These are phyloP conservation scores for Actinomucor elegans DNA, from an alignment of 371 early-diverging fungal genomes.

Conservation along the genomic window DNA sequence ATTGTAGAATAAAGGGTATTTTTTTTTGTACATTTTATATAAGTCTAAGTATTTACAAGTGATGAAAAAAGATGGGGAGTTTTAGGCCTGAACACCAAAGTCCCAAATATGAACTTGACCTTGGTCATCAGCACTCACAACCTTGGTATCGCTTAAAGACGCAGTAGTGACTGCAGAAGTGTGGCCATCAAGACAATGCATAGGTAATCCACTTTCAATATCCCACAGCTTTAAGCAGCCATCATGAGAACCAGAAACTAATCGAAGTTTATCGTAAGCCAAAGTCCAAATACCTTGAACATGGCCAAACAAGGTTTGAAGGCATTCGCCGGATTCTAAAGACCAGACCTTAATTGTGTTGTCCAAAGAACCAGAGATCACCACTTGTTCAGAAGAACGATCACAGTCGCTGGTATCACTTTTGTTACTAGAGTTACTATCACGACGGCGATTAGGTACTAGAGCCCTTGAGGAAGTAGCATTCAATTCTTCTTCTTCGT, in stretches of 20 bases:
- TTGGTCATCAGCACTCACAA: conserved; percentile 82
- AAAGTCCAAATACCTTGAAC: conserved; percentile 83
- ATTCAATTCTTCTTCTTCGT: conserved; percentile 8
- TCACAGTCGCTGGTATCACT: conserved; percentile 1
- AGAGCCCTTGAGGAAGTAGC: background rate
- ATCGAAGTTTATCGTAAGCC: conserved; percentile 82
- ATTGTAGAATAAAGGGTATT: no score
- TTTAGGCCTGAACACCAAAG: conserved; percentile 35
- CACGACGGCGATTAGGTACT: conserved; percentile 6
- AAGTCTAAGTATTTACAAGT: background rate
- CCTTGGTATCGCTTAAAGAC: conserved; percentile 77
- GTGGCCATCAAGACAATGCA: conserved; percentile 67
- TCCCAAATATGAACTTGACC: conserved; percentile 77
- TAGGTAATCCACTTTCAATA: conserved; percentile 72
- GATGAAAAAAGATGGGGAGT: background rate
- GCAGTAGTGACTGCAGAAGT: conserved; percentile 68
- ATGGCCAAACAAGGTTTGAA: conserved; percentile 84
- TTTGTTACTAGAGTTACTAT: conserved; percentile 48
- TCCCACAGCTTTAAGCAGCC: conserved; percentile 90
- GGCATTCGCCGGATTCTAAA: conserved; percentile 71
- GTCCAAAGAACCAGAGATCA: conserved; percentile 85
- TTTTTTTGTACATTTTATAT: no score
- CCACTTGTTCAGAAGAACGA: conserved; percentile 36
- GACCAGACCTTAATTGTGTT: conserved; percentile 88
- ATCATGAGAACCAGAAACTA: conserved; percentile 88